Evolutionary conservation across 345 rosid species (phyloP), one percentile per base, ranked within the genome.

Genomic region (Eucalyptus pauciflora): DNA sequence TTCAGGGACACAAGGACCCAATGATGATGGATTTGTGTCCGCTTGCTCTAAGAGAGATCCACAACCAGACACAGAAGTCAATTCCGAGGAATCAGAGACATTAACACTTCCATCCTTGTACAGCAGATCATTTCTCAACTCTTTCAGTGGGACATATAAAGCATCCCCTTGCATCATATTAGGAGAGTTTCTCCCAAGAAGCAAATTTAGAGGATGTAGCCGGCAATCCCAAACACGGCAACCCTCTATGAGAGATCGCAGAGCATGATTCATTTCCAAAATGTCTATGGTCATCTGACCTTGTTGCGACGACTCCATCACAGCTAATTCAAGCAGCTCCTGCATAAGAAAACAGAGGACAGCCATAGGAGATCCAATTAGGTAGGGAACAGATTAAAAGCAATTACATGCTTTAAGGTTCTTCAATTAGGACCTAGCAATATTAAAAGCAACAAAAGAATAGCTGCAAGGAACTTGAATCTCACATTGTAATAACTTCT

Each of bases 221-320:
- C 92, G 97, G 54, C 91, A 93, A 90, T 95, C 95, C 99, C 99
- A 98, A 89, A 94, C 96, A 91, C 94, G 94, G 37, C 96, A 93
- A 86, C 94, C 94, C 89, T 96, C 93, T 90, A 97, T 90, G 87
- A 98, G 96, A 83, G 96, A 93, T 48, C 93, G 95, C 87, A 97
- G 95, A 90, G 95, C 37, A 10, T 93, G 92, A 91, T 97, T 97
- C 41, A 97, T 94, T 87, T 98, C 98, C 15, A 98, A 91, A 90
- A 97, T 96, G 94, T 98, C 99, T 52, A 95, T 85, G 90, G 92
- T 90, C 29, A 86, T 88, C 85, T 90, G 94, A 76, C 90, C 92
- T 31, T 87, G 86, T 89, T 91, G 94, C 33, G 93, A 90, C 86
- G 88, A 87, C 88, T 94, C 96, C 92, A 86, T 91, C 87, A 86